Conservation (phyloP, 2,329 filamentous ascomycete genomes). For the Xylaria polymorpha region DNA sequence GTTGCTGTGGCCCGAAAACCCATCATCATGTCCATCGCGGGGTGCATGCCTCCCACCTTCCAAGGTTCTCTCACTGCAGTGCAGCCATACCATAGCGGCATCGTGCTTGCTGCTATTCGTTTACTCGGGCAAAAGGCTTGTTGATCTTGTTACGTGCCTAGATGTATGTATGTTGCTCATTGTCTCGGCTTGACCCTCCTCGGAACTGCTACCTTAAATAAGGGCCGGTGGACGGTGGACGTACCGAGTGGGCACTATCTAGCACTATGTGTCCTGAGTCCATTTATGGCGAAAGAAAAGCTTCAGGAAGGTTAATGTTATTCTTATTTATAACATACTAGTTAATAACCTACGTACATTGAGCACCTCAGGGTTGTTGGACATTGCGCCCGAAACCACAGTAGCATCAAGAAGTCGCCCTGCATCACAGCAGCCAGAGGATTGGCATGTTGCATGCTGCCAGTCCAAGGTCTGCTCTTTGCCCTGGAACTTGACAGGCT, state of each 20-base stretch:
- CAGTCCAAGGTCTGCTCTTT: neutral
- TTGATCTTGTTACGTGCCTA: neutral
- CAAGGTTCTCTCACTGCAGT: neutral
- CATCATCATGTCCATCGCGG: slow-evolving; percentile 3
- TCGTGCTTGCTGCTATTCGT: slow-evolving; percentile 2
- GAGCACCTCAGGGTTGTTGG: no score
- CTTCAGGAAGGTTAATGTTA: neutral
- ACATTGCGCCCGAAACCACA: slow-evolving; percentile 8
- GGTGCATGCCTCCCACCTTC: neutral
- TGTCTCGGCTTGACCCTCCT: neutral
- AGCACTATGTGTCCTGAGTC: neutral
- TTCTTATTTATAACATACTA: neutral
- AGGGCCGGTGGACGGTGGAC: neutral
- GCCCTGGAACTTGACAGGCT: slow-evolving; percentile 39
- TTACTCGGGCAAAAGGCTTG: slow-evolving; percentile 19
- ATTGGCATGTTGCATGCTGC: neutral
- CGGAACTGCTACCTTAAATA: neutral
- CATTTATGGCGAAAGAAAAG: neutral
- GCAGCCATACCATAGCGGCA: slow-evolving; percentile 6
- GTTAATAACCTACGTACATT: neutral
- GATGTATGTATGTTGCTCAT: neutral
- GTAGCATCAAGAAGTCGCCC: slow-evolving; percentile 7
- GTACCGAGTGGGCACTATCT: no score
- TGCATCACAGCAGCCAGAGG: neutral
- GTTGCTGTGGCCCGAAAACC: neutral